Evolutionary conservation across 1,139 yeast species (phyloP).

Genomic region (Meyerozyma guilliermondii): DNA sequence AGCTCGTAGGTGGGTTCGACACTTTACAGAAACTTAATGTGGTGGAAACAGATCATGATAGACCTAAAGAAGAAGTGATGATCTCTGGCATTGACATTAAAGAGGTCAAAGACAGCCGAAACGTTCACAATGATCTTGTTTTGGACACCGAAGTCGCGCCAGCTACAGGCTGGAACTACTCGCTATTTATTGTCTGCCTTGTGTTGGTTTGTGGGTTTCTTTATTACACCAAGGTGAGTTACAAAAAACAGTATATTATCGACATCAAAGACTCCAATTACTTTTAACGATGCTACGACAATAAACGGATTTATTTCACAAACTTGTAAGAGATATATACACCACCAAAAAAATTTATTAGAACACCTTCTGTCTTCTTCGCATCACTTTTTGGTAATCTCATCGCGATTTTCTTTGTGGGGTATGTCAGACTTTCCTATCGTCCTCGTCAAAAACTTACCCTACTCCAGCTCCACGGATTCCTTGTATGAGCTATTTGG

Average conservation of each 20-base stretch:
- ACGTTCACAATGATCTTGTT: neutral
- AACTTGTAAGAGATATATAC: no score
- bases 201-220: constrained; percentile 9
- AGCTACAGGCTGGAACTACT: constrained; percentile 10
- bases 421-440: constrained; percentile 36
- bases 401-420: neutral
- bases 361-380: no score
- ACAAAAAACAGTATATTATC: constrained; percentile 21
- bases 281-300: constrained; percentile 6
- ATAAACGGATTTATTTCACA: neutral
- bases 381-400: no score
- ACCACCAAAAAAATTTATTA: no score
- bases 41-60: constrained; percentile 7
- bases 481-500: constrained; percentile 53
- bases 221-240: constrained; percentile 14
- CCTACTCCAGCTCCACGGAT: constrained; percentile 44
- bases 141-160: constrained; percentile 2
- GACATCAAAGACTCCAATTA: constrained; percentile 26
- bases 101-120: constrained; percentile 4
- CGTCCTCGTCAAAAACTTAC: constrained; percentile 54
- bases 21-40: constrained; percentile 12
- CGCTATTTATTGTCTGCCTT: constrained; percentile 14
- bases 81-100: constrained; percentile 18
- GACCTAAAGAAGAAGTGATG: constrained; percentile 12
- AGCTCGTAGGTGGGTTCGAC: constrained; percentile 35